phyloP scores from a whole-genome alignment of 495 filamentous ascomycete species.

The Hypoxylon fuscum region DNA sequence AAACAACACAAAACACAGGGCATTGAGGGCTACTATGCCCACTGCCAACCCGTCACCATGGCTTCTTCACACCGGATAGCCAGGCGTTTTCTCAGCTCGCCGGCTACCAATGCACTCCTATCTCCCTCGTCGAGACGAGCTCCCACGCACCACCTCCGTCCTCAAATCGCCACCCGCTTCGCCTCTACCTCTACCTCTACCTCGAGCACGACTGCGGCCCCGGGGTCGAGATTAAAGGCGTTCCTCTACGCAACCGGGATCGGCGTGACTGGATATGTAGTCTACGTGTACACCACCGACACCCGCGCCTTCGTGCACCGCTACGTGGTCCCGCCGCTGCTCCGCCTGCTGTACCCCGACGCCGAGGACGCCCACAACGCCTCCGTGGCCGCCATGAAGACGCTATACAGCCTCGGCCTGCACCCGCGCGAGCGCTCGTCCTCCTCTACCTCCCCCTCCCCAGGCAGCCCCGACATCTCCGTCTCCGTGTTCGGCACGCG shows the following conservation, averaged over 20 bases:
- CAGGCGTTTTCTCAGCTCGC: constrained; percentile 40
- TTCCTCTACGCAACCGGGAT: constrained; percentile 66
- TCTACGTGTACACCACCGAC: constrained; percentile 86
- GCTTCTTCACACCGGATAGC: constrained; percentile 47
- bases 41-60: constrained; percentile 45
- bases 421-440: constrained; percentile 76
- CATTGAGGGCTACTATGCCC: constrained; percentile 54
- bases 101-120: constrained; percentile 41
- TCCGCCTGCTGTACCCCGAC: constrained; percentile 78
- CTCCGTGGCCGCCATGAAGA: constrained; percentile 73
- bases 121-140: constrained; percentile 36
- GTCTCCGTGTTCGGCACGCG: constrained; percentile 78
- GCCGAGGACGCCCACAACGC: constrained; percentile 91
- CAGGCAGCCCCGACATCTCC: constrained; percentile 41
- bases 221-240: constrained; percentile 55
- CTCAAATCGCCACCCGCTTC: constrained; percentile 41
- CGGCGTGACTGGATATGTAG: constrained; percentile 42
- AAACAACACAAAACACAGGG: constrained; percentile 25
- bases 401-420: constrained; percentile 69
- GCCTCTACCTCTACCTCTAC: constrained; percentile 53
- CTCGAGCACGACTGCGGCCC: constrained; percentile 45
- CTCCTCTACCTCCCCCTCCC: constrained; percentile 11
- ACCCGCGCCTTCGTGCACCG: constrained; percentile 86
- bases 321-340: constrained; percentile 77
- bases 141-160: constrained; percentile 25